These are phyloP conservation scores for Simplicillium aogashimaense DNA, from an alignment of 2,329 filamentous ascomycete species.

Conservation along the genomic window DNA sequence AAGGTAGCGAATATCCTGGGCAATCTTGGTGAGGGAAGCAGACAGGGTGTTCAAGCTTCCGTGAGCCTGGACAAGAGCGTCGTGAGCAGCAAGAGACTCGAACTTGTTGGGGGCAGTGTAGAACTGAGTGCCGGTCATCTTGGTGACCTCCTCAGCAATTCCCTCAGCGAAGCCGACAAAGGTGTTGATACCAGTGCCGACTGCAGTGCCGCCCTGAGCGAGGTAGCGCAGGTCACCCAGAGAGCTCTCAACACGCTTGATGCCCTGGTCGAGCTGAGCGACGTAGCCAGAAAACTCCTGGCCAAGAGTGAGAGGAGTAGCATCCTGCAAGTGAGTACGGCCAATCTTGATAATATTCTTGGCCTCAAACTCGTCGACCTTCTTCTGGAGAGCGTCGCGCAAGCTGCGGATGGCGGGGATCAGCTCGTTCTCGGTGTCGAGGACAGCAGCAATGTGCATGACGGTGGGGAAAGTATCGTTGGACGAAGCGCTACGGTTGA, in stretches of 20 bases:
- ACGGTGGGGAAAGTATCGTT: slow-evolving; percentile 99
- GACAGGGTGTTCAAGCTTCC: slow-evolving; percentile 91
- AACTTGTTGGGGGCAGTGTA: slow-evolving; percentile 98
- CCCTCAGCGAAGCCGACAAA: slow-evolving; percentile 92
- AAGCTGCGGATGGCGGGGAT: slow-evolving; percentile 76
- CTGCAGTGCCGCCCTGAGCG: slow-evolving; percentile 91
- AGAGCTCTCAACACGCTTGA: slow-evolving; percentile 73
- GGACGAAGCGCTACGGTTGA: slow-evolving; percentile 97
- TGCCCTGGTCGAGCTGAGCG: slow-evolving; percentile 82
- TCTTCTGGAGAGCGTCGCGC: slow-evolving; percentile 73
- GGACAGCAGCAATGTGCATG: slow-evolving; percentile 97
- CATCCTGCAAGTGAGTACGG: slow-evolving; percentile 93
- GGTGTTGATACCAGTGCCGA: slow-evolving; percentile 96
- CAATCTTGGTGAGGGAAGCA: slow-evolving; percentile 89
- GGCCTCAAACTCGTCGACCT: slow-evolving; percentile 76
- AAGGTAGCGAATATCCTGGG: slow-evolving; percentile 94
- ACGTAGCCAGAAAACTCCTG: slow-evolving; percentile 99
- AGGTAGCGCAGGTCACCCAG: slow-evolving; percentile 79
- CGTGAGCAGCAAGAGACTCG: slow-evolving; percentile 90
- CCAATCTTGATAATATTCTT: slow-evolving; percentile 98
- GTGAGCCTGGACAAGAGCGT: slow-evolving; percentile 89
- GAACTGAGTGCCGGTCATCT: slow-evolving; percentile 89
- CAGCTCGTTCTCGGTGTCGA: slow-evolving; percentile 81
- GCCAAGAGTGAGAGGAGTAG: slow-evolving; percentile 86
- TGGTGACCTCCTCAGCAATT: slow-evolving; percentile 81